Evolutionary conservation across 1,284 basidiomycete species (phyloP), one percentile per base, ranked within the genome.

Genomic region (Puccinia brachypodii): DNA sequence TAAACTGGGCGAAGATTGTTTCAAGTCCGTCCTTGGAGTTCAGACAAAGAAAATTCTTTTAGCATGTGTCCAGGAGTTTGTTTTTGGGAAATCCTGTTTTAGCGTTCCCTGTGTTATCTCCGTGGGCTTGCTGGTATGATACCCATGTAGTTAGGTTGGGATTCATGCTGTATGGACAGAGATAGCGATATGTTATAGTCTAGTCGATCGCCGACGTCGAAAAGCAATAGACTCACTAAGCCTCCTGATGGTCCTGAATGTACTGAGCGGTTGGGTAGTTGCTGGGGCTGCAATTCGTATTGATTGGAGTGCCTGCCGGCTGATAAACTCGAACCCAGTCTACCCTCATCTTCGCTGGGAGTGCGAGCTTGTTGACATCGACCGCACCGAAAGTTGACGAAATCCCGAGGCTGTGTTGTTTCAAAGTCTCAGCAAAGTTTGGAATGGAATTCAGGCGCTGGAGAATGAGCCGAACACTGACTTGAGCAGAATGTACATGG

Each of bases 281-380:
- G 31, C 88, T 86, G 0, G 94, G 94, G 85, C 95, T 92, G 85
- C 95, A 96, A 1, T 94, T 93, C 50, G 94, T 89, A 85, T 93
- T 93, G 77, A 91, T 89, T 11, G 89, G 85, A 77, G 90, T 87
- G 62, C 69, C 82, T 7, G 25, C 64, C 6, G 82, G 82, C n/a
- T 83, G 82, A 53, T 82, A 83, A 31, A 83, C 82, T 44, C 82
- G 38, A 36, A 83, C 81, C 82, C 82, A 83, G 56, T 83, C 82
- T 60, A 83, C 80, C 22, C 64, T 36, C 79, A 83, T 79, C 47
- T 83, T 76, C 14, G 74, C 71, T n/a, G 83, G 83, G 64, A 83
- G 82, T 11, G 47, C 47, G 9, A 83, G 82, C 68, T 79, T 82
- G 16, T 71, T 62, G n/a, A 64, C 78, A 42, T 83, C 76, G 36